These are phyloP conservation scores for Vinca minor DNA, from an alignment of 257 asterid species.

Conservation along the genomic window DNA sequence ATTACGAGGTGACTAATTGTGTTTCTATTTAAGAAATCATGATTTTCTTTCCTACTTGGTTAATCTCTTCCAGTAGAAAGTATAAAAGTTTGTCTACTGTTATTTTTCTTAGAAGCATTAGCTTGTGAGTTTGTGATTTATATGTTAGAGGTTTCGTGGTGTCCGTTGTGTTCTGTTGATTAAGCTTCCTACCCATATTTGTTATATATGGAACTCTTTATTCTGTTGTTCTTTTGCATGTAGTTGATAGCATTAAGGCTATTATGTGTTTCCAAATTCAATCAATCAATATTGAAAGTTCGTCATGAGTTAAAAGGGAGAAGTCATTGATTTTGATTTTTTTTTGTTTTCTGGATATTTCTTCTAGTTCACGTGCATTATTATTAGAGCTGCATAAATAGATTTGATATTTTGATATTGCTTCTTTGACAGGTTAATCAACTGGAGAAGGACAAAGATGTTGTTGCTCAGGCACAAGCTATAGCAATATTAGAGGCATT, in stretches of 20 bases:
- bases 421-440: conserved; percentile 59
- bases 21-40: not conserved
- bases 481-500: conserved; percentile 70
- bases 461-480: conserved; percentile 93
- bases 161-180: not conserved
- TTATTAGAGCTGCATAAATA: not conserved
- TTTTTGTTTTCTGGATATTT: not conserved
- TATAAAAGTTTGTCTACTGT: not conserved
- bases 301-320: not conserved
- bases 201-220: not conserved
- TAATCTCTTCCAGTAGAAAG: not conserved
- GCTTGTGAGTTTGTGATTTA: not conserved
- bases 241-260: not conserved
- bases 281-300: not conserved
- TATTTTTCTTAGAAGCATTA: not conserved
- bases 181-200: not conserved
- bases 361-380: not conserved
- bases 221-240: not conserved
- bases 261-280: not conserved
- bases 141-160: no score
- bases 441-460: conserved; percentile 94
- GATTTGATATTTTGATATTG: not conserved
- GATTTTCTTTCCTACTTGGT: not conserved
- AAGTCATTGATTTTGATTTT: no score
- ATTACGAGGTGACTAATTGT: not conserved